Evolutionary conservation across 2,329 filamentous ascomycete species (phyloP).

Genomic region (Xylariaceae sp.): DNA sequence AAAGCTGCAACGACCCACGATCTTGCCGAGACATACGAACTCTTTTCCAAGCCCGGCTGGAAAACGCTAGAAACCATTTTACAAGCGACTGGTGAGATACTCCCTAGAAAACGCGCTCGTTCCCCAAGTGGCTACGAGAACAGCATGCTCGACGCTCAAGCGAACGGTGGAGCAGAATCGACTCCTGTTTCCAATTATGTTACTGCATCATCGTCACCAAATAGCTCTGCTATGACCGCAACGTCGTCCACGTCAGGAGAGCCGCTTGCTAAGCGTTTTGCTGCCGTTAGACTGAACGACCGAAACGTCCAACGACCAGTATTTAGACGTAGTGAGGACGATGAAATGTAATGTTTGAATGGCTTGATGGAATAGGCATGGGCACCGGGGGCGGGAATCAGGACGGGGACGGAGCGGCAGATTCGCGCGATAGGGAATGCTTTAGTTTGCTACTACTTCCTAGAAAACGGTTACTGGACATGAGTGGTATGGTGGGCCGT

Average conservation of each 20-base stretch:
- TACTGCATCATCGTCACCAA: slow-evolving; percentile 12
- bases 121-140: slow-evolving; percentile 36
- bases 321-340: slow-evolving; percentile 30
- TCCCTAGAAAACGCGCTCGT: slow-evolving; percentile 63
- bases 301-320: slow-evolving; percentile 28
- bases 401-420: background rate
- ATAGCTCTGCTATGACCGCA: slow-evolving; percentile 8
- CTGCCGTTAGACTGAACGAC: slow-evolving; percentile 35
- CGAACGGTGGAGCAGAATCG: slow-evolving; percentile 19
- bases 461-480: background rate
- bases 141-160: slow-evolving; percentile 21
- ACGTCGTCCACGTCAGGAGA: slow-evolving; percentile 26
- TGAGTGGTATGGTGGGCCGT: background rate
- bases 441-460: background rate
- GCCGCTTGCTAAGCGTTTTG: slow-evolving; percentile 37
- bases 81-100: slow-evolving; percentile 94
- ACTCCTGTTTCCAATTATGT: slow-evolving; percentile 3
- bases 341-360: slow-evolving; percentile 19
- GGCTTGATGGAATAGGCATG: background rate
- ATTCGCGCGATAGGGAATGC: background rate
- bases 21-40: slow-evolving; percentile 71
- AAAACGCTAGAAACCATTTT: slow-evolving; percentile 88
- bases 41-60: slow-evolving; percentile 87
- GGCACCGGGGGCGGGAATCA: background rate
- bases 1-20: slow-evolving; percentile 78